Base-by-base conservation (phyloP, 208 protist species). In the Lotmaria passim region DNA sequence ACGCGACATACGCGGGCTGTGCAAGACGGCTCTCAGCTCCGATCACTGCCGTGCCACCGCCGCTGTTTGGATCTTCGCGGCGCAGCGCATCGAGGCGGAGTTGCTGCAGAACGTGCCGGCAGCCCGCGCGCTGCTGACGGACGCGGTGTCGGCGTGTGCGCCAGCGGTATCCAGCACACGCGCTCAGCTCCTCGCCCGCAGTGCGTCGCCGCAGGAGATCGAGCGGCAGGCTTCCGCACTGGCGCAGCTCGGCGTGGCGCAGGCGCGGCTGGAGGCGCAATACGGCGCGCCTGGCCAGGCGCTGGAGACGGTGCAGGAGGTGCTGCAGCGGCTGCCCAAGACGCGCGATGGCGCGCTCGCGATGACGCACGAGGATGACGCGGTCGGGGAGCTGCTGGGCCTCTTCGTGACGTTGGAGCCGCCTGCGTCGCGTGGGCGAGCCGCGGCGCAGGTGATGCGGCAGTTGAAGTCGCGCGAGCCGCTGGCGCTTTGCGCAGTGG, bases 61-160 rank as follows among this genome's bases (percentile, higher is more conserved):
- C 12, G 61, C 68, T 0, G 67, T 93, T n/a, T 95, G 90, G 87
- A 75, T 83, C 50, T 95, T 87, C 64, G 78, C 79, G 11, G 90
- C 86, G 21, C 68, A 78, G 17, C 73, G 53, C 1, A 63, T 95
- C 21, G 90, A 95, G 77, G 77, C 87, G 10, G 72, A 47, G 39
- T 59, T 88, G 33, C 58, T 82, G 38, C 51, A 67, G 24, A 65
- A 69, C 46, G 56, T 65, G 3, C 56, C 79, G 1, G 64, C 65
- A 0, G 82, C 79, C 19, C 73, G 79, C 14, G 82, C 79, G 33
- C 47, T 79, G 46, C 48, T 88, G 34, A 73, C 55, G 4, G 79
- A 87, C 52, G 78, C 82, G 14, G 55, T 46, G 4, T 36, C 72
- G 14, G 76, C 68, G n/a, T 78, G 73, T 55, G 61, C 66, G 26